These are phyloP conservation scores for Saturnispora besseyi DNA, from an alignment of 805 yeast genomes.

Conservation along the genomic window DNA sequence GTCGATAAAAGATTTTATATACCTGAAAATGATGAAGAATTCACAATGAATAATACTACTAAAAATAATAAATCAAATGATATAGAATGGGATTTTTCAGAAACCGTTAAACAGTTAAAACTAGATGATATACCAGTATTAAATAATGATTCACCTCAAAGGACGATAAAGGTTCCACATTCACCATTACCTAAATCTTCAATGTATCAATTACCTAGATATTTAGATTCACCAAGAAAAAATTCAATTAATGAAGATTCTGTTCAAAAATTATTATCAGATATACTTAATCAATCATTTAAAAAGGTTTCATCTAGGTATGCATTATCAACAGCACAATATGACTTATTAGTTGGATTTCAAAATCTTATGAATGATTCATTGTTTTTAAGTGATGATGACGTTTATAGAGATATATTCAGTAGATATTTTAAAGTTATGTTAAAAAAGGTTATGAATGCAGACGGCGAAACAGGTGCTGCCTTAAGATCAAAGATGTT, in stretches of 20 bases:
- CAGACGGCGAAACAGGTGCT: slow-evolving; percentile 16
- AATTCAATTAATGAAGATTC: slow-evolving; percentile 13
- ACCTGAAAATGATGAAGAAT: slow-evolving; percentile 12
- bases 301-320: slow-evolving; percentile 38
- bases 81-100: neutral
- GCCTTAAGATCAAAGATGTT: slow-evolving; percentile 21
- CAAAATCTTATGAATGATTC: slow-evolving; percentile 29
- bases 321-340: slow-evolving; percentile 46
- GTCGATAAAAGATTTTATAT: slow-evolving; percentile 27
- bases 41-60: neutral
- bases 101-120: neutral
- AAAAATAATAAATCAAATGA: neutral
- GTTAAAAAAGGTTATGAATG: slow-evolving; percentile 25
- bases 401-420: slow-evolving; percentile 24
- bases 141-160: slow-evolving; percentile 4
- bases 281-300: slow-evolving; percentile 35
- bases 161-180: slow-evolving; percentile 14
- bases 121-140: slow-evolving; percentile 1
- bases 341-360: slow-evolving; percentile 34
- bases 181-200: slow-evolving; percentile 12
- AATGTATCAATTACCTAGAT: neutral
- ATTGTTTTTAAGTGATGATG: slow-evolving; percentile 19
- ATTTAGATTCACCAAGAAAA: slow-evolving; percentile 8
- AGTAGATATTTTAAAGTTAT: slow-evolving; percentile 25
- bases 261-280: slow-evolving; percentile 23